These are phyloP conservation scores for Coffea humblotiana DNA, from an alignment of 305 asterid genomes.

Conservation along the genomic window DNA sequence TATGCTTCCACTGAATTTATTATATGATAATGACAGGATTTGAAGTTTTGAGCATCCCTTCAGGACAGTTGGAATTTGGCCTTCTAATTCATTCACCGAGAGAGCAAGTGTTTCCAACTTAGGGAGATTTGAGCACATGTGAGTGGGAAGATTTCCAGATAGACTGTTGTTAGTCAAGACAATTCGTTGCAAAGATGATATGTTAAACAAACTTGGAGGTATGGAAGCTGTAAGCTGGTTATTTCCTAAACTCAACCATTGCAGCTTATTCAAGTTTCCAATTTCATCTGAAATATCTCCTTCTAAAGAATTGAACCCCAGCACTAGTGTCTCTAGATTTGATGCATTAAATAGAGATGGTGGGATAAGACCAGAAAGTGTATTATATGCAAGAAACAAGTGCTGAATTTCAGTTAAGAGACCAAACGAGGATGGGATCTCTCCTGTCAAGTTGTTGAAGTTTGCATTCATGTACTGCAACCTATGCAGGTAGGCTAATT, in stretches of 20 bases:
- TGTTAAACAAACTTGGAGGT: conserved; percentile 32
- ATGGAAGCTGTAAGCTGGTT: conserved; percentile 31
- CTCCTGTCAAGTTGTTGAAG: conserved; percentile 21
- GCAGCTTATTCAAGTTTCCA: conserved; percentile 35
- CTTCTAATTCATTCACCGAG: conserved; percentile 31
- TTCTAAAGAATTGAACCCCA: conserved; percentile 23
- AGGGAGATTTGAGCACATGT: conserved; percentile 12
- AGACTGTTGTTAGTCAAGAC: conserved; percentile 23
- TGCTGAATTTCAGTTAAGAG: conserved; percentile 15
- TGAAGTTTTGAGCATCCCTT: conserved; percentile 18
- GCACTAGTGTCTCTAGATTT: conserved; percentile 5
- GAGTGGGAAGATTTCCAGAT: conserved; percentile 30
- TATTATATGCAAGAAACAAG: conserved; percentile 18
- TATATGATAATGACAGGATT: conserved; percentile 24
- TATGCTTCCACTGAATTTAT: conserved; percentile 35
- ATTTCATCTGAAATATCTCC: conserved; percentile 35
- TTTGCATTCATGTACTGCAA: conserved; percentile 10
- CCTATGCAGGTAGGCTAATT: conserved; percentile 11
- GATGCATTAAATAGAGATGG: conserved; percentile 6
- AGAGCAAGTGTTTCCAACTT: conserved; percentile 28
- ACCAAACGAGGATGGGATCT: conserved; percentile 17
- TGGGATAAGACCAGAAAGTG: conserved; percentile 17
- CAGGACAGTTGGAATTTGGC: conserved; percentile 33
- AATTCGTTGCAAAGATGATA: conserved; percentile 26
- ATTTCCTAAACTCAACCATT: conserved; percentile 20